phyloP scores from a whole-genome alignment of 2,329 filamentous ascomycete species.

The Cadophora sp. region DNA sequence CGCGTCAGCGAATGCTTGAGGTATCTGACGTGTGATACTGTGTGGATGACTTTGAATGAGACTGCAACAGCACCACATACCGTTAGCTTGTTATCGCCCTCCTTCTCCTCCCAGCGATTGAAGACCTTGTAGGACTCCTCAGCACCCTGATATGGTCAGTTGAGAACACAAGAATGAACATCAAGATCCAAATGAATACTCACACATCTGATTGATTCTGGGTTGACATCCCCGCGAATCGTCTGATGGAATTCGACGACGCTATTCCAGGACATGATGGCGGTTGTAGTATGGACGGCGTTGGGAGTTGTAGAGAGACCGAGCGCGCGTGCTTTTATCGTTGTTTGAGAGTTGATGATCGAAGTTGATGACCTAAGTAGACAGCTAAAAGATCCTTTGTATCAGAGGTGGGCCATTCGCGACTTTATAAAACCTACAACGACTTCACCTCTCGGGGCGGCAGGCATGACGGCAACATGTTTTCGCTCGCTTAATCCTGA shows the following conservation, averaged over 20 bases:
- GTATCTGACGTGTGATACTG: neutral
- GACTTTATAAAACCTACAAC: too few relatives aligned
- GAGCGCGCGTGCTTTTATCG: too few relatives aligned
- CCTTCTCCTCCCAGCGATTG: conserved; percentile 4
- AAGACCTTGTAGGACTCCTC: conserved; percentile 5
- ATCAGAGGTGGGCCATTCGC: too few relatives aligned
- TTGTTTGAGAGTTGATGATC: neutral
- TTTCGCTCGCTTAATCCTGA: too few relatives aligned
- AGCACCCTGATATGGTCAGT: neutral
- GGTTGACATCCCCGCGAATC: neutral
- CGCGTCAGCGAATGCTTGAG: neutral
- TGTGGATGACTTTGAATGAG: neutral
- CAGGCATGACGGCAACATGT: too few relatives aligned
- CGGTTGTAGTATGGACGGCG: neutral
- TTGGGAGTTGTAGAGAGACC: neutral
- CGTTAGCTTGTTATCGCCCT: neutral
- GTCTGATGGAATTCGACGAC: conserved; percentile 5
- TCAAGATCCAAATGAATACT: neutral
- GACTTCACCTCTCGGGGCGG: too few relatives aligned
- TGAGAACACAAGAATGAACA: neutral
- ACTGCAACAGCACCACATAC: neutral
- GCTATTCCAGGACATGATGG: conserved; percentile 4
- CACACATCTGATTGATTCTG: neutral
- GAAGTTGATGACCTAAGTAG: neutral
- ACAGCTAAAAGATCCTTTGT: too few relatives aligned